Base-by-base conservation (phyloP, 768 basidiomycete genomes). In the Tulasnella sp. region DNA sequence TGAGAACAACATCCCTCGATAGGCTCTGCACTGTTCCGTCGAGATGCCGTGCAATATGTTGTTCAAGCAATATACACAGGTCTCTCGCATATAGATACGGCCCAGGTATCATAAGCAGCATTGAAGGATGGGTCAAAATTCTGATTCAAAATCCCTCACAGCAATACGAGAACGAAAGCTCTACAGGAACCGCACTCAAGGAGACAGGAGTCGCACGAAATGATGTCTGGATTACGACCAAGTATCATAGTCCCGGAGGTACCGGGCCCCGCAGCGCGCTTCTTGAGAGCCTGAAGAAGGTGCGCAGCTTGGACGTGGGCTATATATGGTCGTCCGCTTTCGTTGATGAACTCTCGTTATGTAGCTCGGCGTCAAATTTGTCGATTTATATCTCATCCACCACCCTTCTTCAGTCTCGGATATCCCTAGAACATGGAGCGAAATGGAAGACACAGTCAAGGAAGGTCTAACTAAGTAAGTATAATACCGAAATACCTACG, bases 321-420 rank as follows among this genome's bases (percentile, higher is more conserved):
- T 24, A 30, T 38, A 19, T 50, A 19, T 8, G 11, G n/a, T 48
- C 47, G 11, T 29, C 47, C 15, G 34, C 7, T 38, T 38, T 38
- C 34, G 15, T 38, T 7, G 34, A 38, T 38, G 34, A n/a, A 51
- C 19, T 63, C 87, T 84, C 77, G 88, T 10, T n/a, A n/a, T n/a
- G n/a, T n/a, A n/a, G n/a, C n/a, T n/a, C n/a, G 80, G 78, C 0
- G 64, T 86, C 13, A 71, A 76, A 54, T 75, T 79, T 38, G 72
- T 88, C 4, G 84, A 88, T 65, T 69, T 88, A 10, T 88, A 88
- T 70, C 79, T 88, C 44, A 78, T 88, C 42, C 85, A 88, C 64
- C 42, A 43, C 3, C 82, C 84, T 1, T 19, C 8, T 0, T 69
- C 63, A 9, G 63, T 75, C 9, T 64, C 69, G 24, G 62, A 82